Conservation (phyloP, 257 asterid species). For the Cordia subcordata region DNA sequence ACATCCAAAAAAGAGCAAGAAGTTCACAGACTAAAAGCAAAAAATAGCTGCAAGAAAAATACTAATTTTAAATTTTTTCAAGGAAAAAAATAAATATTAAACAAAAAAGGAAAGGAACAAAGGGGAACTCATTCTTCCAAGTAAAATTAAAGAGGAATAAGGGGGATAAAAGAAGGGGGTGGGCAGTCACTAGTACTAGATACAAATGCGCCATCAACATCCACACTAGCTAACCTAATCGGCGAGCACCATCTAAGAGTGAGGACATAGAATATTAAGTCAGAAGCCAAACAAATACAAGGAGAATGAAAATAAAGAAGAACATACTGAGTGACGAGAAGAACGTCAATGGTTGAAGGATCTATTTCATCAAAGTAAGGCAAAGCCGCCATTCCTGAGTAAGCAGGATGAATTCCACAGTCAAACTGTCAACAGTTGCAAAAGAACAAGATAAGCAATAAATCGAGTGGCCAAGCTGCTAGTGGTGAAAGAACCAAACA, state of each 20-base stretch:
- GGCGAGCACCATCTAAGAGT: not conserved
- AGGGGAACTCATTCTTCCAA: no score
- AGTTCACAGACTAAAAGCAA: not conserved
- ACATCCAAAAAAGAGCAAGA: no score
- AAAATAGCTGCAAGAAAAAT: not conserved
- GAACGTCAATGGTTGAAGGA: conserved; percentile 78
- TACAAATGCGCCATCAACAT: no score
- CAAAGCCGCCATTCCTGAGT: conserved; percentile 95
- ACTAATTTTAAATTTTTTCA: not conserved
- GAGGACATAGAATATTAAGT: not conserved
- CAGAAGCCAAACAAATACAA: not conserved
- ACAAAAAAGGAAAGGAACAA: no score
- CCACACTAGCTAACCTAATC: no score
- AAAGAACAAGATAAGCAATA: not conserved
- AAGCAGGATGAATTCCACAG: conserved; percentile 96
- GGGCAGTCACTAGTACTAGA: no score
- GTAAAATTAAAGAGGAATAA: no score
- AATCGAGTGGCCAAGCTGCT: not conserved
- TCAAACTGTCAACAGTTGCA: conserved; percentile 54
- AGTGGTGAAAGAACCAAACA: not conserved
- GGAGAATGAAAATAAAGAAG: not conserved
- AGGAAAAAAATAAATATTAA: no score
- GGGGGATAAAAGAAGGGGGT: no score
- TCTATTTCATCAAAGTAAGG: conserved; percentile 97
- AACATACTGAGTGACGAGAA: conserved; percentile 86